Evolutionary conservation across 352 stramenopile species (phyloP).

Genomic region (Phytopythium kandeliae): DNA sequence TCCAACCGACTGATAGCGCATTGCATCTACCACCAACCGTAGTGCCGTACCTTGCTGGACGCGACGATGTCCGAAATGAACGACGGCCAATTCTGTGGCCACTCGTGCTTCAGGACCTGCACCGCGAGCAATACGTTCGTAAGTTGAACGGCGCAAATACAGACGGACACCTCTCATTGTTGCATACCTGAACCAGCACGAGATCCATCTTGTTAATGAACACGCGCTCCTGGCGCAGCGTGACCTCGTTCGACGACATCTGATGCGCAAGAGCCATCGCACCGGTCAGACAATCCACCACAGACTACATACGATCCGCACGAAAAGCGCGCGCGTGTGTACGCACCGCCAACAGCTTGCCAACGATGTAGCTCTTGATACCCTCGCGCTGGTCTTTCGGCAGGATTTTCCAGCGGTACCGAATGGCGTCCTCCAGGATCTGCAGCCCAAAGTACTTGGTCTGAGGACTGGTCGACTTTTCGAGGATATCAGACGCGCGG

Average conservation of each 20-base stretch:
- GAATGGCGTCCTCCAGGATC: constrained; percentile 97
- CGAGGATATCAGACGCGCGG: constrained; percentile 94
- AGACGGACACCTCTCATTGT: neutral
- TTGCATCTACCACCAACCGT: neutral
- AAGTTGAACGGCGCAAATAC: neutral
- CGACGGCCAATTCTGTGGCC: constrained; percentile 99
- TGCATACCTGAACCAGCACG: constrained; percentile 84
- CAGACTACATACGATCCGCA: too few species aligned
- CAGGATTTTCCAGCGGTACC: constrained; percentile 96
- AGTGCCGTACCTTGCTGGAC: constrained; percentile 77
- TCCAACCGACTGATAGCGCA: neutral
- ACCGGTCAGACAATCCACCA: neutral
- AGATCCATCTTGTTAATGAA: constrained; percentile 97
- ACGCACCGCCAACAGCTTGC: constrained; percentile 95
- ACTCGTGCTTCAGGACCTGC: constrained; percentile 99
- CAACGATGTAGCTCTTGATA: constrained; percentile 98
- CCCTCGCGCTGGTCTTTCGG: constrained; percentile 95
- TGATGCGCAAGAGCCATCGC: constrained; percentile 10
- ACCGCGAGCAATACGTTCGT: too few species aligned
- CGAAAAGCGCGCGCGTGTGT: constrained; percentile 7
- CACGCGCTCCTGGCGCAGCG: constrained; percentile 86
- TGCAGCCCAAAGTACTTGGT: constrained; percentile 94
- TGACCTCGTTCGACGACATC: constrained; percentile 88
- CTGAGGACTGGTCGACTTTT: constrained; percentile 83
- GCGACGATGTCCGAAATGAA: constrained; percentile 98